Base-by-base conservation (phyloP, 1,284 basidiomycete genomes). In the Hemileia vastatrix region DNA sequence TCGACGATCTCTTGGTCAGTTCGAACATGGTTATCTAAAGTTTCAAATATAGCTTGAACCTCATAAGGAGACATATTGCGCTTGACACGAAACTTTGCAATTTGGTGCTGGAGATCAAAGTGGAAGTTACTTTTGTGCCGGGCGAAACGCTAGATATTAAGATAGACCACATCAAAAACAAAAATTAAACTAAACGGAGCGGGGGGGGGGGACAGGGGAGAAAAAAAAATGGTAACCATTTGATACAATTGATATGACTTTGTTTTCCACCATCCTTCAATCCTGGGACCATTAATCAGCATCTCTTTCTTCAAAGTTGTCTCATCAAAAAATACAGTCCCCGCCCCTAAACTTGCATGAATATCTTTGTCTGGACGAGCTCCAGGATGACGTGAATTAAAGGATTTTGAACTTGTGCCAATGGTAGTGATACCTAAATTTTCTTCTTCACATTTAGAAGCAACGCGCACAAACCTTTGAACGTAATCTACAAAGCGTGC, bases 1-100 rank as follows among this genome's bases (percentile, higher is more conserved):
- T 97, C 91, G 4, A 89, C 82, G 2, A 92, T 86, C 77, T 95
- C 88, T 57, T 92, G 88, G 70, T 94, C 90, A 0, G 83, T 81
- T 66, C 81, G 82, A 40, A 88, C 80, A 63, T 81, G 82, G 31
- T 86, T 82, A 0, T 84, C 82, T 6, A 97, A 77, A 2, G 84
- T 83, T 11, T 82, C 80, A 77, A 88, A 86, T 67, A 96, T 91
- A 33, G 84, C 71, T 66, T 86, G 82, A 0, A 83, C 83, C 76
- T 97, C 88, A 1, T 77, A 72, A 61, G 83, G 81, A 0, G 80
- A 69, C 74, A 91, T 79, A 50, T 79, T 79, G 70, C 83, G 84
- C 4, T 80, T 81, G 62, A 83, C 79, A 13, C 86, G 79, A 48
- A 92, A 77, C 4, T 87, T 80, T 54, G 79, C 80, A 9, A 92